Percentiles rank a stretch among this genome's conserved stretches.
phyloP scores from a whole-genome alignment of 257 asterid species.

The Mentha longifolia region DNA sequence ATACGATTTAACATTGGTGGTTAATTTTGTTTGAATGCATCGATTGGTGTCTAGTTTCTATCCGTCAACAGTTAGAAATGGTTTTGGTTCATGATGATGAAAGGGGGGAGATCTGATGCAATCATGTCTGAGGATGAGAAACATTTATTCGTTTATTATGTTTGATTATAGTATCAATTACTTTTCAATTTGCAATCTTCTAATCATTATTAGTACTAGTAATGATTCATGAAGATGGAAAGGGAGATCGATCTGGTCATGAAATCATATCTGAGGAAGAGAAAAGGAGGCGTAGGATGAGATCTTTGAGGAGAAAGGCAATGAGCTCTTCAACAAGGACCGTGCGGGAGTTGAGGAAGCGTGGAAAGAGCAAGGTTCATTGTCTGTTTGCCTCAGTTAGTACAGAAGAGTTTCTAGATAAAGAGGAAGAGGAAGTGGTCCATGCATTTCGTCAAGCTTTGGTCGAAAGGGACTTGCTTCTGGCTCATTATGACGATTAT shows the following conservation, averaged over 20 bases:
- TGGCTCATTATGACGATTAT: slow-evolving; percentile 79
- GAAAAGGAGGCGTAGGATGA: slow-evolving; percentile 46
- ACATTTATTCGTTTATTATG: neutral
- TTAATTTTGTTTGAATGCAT: neutral
- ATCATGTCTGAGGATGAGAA: slow-evolving; percentile 33
- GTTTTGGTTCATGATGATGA: slow-evolving; percentile 30
- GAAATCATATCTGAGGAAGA: slow-evolving; percentile 47
- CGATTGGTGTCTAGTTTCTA: neutral
- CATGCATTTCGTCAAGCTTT: slow-evolving; percentile 62
- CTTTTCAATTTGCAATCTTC: neutral
- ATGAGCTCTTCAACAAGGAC: slow-evolving; percentile 39
- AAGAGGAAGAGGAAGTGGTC: slow-evolving; percentile 78
- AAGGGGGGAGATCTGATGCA: slow-evolving; percentile 38
- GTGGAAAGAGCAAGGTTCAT: slow-evolving; percentile 49
- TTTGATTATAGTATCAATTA: neutral
- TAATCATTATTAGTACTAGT: slow-evolving; percentile 31
- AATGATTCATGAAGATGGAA: slow-evolving; percentile 37
- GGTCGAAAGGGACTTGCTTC: slow-evolving; percentile 75
- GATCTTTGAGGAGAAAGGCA: slow-evolving; percentile 54
- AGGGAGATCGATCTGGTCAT: slow-evolving; percentile 42
- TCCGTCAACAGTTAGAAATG: slow-evolving; percentile 24
- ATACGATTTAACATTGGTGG: neutral
- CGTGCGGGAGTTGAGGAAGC: slow-evolving; percentile 33
- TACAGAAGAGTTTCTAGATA: slow-evolving; percentile 67
- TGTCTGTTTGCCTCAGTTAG: slow-evolving; percentile 77